Conservation (phyloP, 495 filamentous ascomycete species). For the Hypomontagnella monticulosa region DNA sequence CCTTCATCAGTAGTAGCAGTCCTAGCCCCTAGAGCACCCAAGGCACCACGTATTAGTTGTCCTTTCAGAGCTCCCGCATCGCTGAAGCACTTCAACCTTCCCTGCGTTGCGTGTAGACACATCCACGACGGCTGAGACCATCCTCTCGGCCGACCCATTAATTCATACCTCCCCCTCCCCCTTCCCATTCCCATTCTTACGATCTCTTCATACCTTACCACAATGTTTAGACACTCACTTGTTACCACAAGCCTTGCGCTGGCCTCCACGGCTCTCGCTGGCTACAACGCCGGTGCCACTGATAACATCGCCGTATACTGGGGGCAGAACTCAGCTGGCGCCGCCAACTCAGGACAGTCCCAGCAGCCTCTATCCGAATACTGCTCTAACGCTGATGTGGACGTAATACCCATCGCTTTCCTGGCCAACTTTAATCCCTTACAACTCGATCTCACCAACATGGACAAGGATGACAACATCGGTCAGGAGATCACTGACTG, state of each 20-base stretch:
- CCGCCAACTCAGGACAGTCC: slow-evolving; percentile 5
- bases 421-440: slow-evolving; percentile 63
- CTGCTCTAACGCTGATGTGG: slow-evolving; percentile 33
- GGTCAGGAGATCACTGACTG: slow-evolving; percentile 64
- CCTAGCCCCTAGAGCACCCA: too few relatives aligned
- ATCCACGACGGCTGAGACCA: neutral
- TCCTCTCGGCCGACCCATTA: neutral
- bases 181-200: neutral
- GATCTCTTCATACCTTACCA: neutral
- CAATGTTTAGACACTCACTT: slow-evolving; percentile 10
- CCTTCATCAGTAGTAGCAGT: neutral
- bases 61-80: too few relatives aligned
- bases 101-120: neutral
- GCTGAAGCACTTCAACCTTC: too few relatives aligned
- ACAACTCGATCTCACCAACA: slow-evolving; percentile 64
- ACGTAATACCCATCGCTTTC: slow-evolving; percentile 70
- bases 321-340: slow-evolving; percentile 47
- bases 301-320: slow-evolving; percentile 74
- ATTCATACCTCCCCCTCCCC: neutral
- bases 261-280: slow-evolving; percentile 44
- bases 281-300: slow-evolving; percentile 58
- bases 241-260: slow-evolving; percentile 11
- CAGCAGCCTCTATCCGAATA: slow-evolving; percentile 37
- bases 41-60: too few relatives aligned
- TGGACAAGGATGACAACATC: slow-evolving; percentile 62